Conservation (phyloP, 2,329 filamentous ascomycete species). For the Colletotrichum siamense region DNA sequence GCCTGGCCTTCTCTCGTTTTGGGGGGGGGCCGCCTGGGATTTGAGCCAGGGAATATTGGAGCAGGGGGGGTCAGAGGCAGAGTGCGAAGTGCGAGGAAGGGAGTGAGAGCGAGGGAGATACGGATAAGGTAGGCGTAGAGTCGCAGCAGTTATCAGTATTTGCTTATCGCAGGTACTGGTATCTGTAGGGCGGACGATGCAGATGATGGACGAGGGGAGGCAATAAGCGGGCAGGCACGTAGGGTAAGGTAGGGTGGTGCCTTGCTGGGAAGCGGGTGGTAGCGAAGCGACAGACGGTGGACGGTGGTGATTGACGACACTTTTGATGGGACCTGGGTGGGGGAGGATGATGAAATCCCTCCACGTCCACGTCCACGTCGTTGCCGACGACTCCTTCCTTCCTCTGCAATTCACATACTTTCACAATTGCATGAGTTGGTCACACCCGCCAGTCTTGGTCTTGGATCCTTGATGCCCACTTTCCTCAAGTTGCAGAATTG, state of each 20-base stretch:
- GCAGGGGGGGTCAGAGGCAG: background rate
- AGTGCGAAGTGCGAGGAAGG: background rate
- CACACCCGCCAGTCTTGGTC: background rate
- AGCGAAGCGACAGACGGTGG: background rate
- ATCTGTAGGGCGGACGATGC: background rate
- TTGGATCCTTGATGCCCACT: background rate
- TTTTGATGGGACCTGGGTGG: slow-evolving; percentile 3
- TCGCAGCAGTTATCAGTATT: background rate
- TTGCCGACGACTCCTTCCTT: background rate
- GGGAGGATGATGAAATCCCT: background rate
- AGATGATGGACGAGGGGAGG: background rate
- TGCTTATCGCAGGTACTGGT: background rate
- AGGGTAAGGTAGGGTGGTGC: background rate
- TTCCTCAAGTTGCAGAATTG: background rate
- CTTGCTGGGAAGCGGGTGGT: background rate
- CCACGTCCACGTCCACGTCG: background rate
- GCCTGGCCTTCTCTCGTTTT: background rate
- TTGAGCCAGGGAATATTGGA: background rate
- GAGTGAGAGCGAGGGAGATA: background rate
- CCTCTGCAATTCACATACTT: background rate
- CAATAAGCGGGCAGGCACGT: background rate
- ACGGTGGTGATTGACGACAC: slow-evolving; percentile 4
- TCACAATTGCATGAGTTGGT: background rate
- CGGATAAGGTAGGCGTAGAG: background rate
- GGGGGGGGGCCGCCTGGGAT: background rate